Conservation (phyloP, 1,284 basidiomycete species). For the Pascua sp. region DNA sequence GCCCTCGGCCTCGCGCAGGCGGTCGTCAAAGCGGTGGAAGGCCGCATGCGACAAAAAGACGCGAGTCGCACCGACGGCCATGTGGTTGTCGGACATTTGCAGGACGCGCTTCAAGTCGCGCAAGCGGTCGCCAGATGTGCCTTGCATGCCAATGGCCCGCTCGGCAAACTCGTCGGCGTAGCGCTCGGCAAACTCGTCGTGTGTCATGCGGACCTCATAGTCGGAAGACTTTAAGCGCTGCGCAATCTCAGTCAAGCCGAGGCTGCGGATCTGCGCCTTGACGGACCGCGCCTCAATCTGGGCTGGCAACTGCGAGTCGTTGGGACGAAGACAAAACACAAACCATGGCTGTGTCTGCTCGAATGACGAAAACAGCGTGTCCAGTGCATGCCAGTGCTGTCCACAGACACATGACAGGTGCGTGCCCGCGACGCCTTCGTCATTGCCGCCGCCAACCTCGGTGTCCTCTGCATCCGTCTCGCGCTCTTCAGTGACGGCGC, state of each 20-base stretch:
- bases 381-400: constrained; percentile 77
- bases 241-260: constrained; percentile 76
- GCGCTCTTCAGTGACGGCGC: constrained; percentile 60
- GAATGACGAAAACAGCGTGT: constrained; percentile 81
- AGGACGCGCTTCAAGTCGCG: constrained; percentile 58
- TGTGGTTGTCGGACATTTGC: constrained; percentile 65
- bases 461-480: constrained; percentile 56
- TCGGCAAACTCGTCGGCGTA: constrained; percentile 60
- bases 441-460: constrained; percentile 37
- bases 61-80: constrained; percentile 76
- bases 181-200: constrained; percentile 79
- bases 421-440: constrained; percentile 65
- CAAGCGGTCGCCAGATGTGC: constrained; percentile 46
- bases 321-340: constrained; percentile 88
- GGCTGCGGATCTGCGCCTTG: constrained; percentile 82
- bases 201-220: constrained; percentile 81
- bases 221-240: constrained; percentile 60
- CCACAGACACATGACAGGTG: constrained; percentile 69
- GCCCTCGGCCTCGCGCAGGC: constrained; percentile 72
- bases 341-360: constrained; percentile 90
- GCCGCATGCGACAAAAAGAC: constrained; percentile 85
- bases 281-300: constrained; percentile 88
- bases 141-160: constrained; percentile 46
- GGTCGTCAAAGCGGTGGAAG: constrained; percentile 88
- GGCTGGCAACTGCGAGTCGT: constrained; percentile 89